Evolutionary conservation across 2,329 filamentous ascomycete genomes (phyloP).

Genomic region (Incumbomyces lentus): DNA sequence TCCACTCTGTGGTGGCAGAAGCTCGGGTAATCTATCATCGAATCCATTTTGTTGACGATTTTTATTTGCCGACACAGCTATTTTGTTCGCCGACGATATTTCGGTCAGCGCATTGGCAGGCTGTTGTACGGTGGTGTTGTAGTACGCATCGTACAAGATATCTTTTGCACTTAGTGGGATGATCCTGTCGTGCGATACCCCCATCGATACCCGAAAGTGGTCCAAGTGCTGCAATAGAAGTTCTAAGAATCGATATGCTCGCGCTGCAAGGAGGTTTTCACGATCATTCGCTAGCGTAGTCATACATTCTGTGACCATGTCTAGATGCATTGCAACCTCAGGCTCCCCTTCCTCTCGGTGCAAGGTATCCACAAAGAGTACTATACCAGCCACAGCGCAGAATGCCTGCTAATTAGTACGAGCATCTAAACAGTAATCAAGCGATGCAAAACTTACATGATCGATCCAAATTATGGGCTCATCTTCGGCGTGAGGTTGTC

Average conservation of each 20-base stretch:
- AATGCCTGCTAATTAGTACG: conserved; percentile 26
- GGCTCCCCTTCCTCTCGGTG: conserved; percentile 21
- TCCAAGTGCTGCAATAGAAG: neutral
- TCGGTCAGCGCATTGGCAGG: neutral
- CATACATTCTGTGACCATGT: conserved; percentile 12
- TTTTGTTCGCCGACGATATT: neutral
- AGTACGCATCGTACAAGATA: too few relatives aligned
- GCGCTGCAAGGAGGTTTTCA: conserved; percentile 10
- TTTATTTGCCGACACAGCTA: conserved; percentile 4
- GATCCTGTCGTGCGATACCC: neutral
- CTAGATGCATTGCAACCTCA: conserved; percentile 8
- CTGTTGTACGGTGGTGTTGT: neutral
- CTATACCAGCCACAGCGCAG: conserved; percentile 28
- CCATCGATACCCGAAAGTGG: neutral
- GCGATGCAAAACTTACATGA: neutral
- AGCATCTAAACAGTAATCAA: neutral
- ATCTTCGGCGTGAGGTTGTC: conserved; percentile 23
- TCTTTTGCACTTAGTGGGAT: neutral
- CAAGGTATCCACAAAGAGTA: conserved; percentile 28
- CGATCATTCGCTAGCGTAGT: conserved; percentile 9
- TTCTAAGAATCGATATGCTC: conserved; percentile 10
- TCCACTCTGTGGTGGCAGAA: conserved; percentile 17
- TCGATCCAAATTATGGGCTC: conserved; percentile 36
- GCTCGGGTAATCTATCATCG: conserved; percentile 16
- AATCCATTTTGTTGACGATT: too few relatives aligned